A percentile compares a stretch with the other conserved stretches of the same genome.
phyloP scores from a whole-genome alignment of 345 rosid species.

The Citrus australasica region DNA sequence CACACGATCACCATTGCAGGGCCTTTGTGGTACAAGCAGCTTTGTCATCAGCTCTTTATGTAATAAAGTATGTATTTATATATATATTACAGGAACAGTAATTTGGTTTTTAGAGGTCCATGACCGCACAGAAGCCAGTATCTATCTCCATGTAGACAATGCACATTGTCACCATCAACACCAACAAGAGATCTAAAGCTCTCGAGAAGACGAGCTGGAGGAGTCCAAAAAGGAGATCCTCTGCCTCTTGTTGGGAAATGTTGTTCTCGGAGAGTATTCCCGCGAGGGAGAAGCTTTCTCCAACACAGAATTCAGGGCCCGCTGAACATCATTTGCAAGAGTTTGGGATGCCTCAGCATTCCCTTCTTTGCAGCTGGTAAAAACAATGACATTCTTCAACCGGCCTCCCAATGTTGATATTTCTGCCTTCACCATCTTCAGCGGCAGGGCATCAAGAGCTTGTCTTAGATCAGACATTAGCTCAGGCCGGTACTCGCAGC shows the following conservation, averaged over 20 bases:
- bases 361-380: constrained; percentile 27
- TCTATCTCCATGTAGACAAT: not conserved
- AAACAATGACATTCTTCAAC: constrained; percentile 42
- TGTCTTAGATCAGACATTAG: constrained; percentile 45
- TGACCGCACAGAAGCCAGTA: not conserved
- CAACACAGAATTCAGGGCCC: constrained; percentile 36
- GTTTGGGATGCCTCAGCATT: constrained; percentile 8
- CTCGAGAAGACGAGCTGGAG: constrained; percentile 41
- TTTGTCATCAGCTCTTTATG: not conserved
- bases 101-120: not conserved
- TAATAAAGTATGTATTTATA: not conserved
- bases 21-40: not conserved
- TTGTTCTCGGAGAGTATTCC: constrained; percentile 37
- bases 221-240: constrained; percentile 41
- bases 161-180: constrained; percentile 2
- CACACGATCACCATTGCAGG: not conserved
- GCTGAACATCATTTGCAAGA: constrained; percentile 27
- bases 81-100: not conserved
- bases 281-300: constrained; percentile 37
- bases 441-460: constrained; percentile 42
- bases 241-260: constrained; percentile 40
- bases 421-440: constrained; percentile 42
- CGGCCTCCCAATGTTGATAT: constrained; percentile 52
- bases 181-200: not conserved
- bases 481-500: constrained; percentile 53